phyloP scores from a whole-genome alignment of 805 yeast genomes.

The Kuraishia piskuri region DNA sequence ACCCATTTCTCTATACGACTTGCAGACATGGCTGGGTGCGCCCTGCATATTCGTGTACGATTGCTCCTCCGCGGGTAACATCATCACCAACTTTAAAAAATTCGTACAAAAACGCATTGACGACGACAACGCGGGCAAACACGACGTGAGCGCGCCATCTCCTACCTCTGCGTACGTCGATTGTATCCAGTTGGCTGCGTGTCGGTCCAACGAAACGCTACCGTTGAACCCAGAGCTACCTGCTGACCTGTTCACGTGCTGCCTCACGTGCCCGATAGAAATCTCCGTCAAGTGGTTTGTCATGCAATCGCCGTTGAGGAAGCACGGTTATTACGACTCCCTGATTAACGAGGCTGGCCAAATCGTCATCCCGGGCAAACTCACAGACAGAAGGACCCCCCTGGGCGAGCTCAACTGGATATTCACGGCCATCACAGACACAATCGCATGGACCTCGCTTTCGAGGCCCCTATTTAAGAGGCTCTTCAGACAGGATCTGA shows the following conservation, averaged over 20 bases:
- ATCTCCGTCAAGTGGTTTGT: slow-evolving; percentile 89
- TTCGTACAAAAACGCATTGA: slow-evolving; percentile 86
- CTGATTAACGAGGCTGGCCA: slow-evolving; percentile 42
- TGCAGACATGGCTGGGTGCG: slow-evolving; percentile 97
- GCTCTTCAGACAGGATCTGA: slow-evolving; percentile 87
- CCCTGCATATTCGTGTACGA: slow-evolving; percentile 94
- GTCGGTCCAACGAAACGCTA: slow-evolving; percentile 73
- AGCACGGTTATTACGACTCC: slow-evolving; percentile 38
- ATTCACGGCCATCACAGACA: slow-evolving; percentile 95
- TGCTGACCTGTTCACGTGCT: slow-evolving; percentile 92
- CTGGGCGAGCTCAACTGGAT: slow-evolving; percentile 96
- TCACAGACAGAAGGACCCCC: slow-evolving; percentile 91
- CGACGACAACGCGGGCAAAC: slow-evolving; percentile 65
- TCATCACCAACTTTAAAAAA: slow-evolving; percentile 79
- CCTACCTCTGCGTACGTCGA: slow-evolving; percentile 68
- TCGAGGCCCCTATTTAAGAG: slow-evolving; percentile 85
- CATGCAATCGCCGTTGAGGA: slow-evolving; percentile 64
- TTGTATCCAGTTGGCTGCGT: slow-evolving; percentile 90
- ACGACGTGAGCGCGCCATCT: slow-evolving; percentile 46
- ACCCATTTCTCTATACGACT: slow-evolving; percentile 89
- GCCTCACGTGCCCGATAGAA: slow-evolving; percentile 92
- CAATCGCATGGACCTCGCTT: slow-evolving; percentile 93
- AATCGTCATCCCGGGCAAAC: slow-evolving; percentile 77
- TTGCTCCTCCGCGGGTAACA: slow-evolving; percentile 91
- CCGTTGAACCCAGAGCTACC: slow-evolving; percentile 95